Percentiles rank a stretch among this genome's conserved stretches.
phyloP scores from a whole-genome alignment of 1,284 basidiomycete species.

The Apiotrichum porosum region DNA sequence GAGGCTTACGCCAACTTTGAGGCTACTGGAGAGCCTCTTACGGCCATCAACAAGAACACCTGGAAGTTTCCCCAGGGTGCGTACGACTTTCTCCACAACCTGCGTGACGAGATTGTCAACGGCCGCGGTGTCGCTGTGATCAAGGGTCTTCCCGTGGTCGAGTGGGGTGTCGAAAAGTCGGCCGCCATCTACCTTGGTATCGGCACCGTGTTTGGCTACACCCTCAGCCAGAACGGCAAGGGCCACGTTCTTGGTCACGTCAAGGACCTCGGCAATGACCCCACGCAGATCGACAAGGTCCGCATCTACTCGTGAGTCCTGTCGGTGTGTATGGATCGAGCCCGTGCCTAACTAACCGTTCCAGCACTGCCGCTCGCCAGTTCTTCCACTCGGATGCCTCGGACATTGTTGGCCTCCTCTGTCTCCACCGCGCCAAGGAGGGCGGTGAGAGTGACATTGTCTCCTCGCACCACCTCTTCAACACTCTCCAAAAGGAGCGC shows the following conservation, averaged over 20 bases:
- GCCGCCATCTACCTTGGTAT: constrained; percentile 48
- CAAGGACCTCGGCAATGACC: constrained; percentile 49
- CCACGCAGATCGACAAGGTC: constrained; percentile 48
- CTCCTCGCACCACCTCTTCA: constrained; percentile 49
- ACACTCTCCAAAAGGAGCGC: constrained; percentile 45
- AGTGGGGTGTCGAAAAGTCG: constrained; percentile 43
- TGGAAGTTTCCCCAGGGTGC: constrained; percentile 4
- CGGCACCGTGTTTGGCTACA: constrained; percentile 44
- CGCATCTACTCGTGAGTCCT: constrained; percentile 51
- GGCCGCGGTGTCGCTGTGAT: constrained; percentile 48
- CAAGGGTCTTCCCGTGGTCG: constrained; percentile 45
- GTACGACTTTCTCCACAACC: constrained; percentile 17
- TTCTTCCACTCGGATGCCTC: constrained; percentile 46
- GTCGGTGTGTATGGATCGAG: too few relatives aligned
- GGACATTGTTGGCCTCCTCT: constrained; percentile 49
- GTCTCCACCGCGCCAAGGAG: constrained; percentile 47
- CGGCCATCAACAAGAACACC: constrained; percentile 28
- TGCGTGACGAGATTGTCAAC: constrained; percentile 30
- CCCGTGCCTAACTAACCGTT: too few relatives aligned
- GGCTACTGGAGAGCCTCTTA: constrained; percentile 22
- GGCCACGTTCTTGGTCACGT: constrained; percentile 51
- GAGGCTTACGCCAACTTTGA: constrained; percentile 28
- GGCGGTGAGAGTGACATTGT: constrained; percentile 51
- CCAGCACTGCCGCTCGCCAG: constrained; percentile 47
- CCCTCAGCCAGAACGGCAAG: constrained; percentile 44